Conservation (phyloP, 306 rosid genomes). For the Lagenaria siceraria region DNA sequence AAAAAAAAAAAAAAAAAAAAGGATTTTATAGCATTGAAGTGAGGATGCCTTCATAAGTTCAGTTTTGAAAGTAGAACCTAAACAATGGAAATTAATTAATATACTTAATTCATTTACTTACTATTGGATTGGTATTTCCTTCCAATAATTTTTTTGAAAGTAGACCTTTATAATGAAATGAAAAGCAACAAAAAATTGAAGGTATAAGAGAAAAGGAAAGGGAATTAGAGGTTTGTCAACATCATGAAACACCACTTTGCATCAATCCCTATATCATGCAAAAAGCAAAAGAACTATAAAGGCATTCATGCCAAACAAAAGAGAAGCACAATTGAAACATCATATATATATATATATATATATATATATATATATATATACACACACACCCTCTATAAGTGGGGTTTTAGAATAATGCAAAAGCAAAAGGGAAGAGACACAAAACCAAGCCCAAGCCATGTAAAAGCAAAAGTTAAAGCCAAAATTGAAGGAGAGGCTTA, state of each 20-base stretch:
- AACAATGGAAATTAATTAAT: too few species aligned
- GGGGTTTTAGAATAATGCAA: neutral
- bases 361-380: neutral
- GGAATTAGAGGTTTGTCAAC: constrained; percentile 8
- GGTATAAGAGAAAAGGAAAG: neutral
- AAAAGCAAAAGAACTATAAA: constrained; percentile 1
- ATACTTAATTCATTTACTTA: too few species aligned
- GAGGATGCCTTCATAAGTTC: too few species aligned
- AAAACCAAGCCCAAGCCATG: neutral
- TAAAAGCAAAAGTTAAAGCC: constrained; percentile 9
- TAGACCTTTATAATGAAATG: too few species aligned
- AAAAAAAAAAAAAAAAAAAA: too few species aligned
- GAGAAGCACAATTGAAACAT: constrained; percentile 6
- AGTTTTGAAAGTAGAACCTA: too few species aligned
- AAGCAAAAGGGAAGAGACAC: neutral
- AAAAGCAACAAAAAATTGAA: too few species aligned
- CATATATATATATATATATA: neutral
- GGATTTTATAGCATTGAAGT: neutral
- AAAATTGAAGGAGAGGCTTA: constrained; percentile 4
- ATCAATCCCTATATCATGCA: constrained; percentile 1
- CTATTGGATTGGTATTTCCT: too few species aligned
- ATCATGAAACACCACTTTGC: neutral
- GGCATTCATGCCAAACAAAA: constrained; percentile 6
- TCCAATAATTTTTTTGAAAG: too few species aligned
- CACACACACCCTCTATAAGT: neutral